Base-by-base conservation (phyloP, 768 basidiomycete genomes). In the Hericium erinaceus region DNA sequence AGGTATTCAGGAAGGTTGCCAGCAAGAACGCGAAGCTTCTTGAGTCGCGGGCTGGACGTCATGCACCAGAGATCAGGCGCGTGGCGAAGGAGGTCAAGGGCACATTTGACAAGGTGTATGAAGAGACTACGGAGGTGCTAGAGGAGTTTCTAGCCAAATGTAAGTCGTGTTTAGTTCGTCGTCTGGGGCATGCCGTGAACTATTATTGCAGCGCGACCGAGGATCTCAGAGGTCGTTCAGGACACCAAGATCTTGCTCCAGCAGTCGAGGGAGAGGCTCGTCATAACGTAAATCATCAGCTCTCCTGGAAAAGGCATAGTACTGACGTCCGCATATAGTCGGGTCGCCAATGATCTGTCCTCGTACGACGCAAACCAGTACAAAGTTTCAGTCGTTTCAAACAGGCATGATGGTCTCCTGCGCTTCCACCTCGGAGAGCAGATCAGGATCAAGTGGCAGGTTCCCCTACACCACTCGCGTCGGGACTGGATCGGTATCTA, bases 401-500 rank as follows among this genome's bases (percentile, higher is more conserved):
- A 81, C 20, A 77, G 76, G 61, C 66, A 75, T 11, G 77, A 77
- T 10, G 79, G 81, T 6, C 64, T 74, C 7, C 74, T 75, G 24
- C 79, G 81, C 4, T 98, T 88, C 79, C 88, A 92, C 68, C 82
- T 98, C 51, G 97, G 97, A 38, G 92, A 98, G 68, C 85, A 89
- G 1, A 93, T 99, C 64, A 77, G 71, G 2, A 78, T 99, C 49
- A 80, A 80, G 50, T 98, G 95, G 95, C 82, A 84, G 62, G 95
- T 91, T 1, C 95, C 95, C 1, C 72, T 75, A 39, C 80, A 82
- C 55, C 95, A 98, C 67, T 95, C 94, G 12, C 80, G 90, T 12
- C 83, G 84, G 64, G 97, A 99, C 69, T 98, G 97, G 97, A 89
- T 99, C 65, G 97, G 95, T 13, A 81, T 98, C 24, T 93, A 93